These are phyloP conservation scores for Trichoderma atrobrunneum DNA, from an alignment of 2,329 filamentous ascomycete genomes.

Conservation along the genomic window DNA sequence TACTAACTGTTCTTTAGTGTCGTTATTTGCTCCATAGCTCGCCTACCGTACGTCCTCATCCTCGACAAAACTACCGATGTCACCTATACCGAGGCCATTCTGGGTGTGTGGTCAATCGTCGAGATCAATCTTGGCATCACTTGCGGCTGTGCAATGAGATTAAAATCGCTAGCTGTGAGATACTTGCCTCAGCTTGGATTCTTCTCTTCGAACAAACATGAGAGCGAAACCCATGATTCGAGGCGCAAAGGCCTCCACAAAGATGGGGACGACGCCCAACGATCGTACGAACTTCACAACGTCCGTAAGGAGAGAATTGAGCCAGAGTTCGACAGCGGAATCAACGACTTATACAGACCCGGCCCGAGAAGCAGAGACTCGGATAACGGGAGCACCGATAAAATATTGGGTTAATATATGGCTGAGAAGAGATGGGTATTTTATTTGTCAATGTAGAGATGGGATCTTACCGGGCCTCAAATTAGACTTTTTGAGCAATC, in stretches of 20 bases:
- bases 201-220: background rate
- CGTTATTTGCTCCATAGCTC: background rate
- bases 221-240: background rate
- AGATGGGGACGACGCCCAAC: background rate
- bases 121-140: background rate
- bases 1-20: background rate
- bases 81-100: background rate
- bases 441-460: background rate
- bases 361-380: background rate
- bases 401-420: background rate
- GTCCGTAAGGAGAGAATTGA: background rate
- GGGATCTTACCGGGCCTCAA: background rate
- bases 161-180: background rate
- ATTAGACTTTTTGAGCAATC: background rate
- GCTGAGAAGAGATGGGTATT: background rate
- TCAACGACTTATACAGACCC: background rate
- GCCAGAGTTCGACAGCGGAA: background rate
- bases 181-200: background rate
- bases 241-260: background rate
- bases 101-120: background rate
- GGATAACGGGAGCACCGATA: background rate
- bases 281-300: background rate
- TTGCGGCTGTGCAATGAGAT: background rate
- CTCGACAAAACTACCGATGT: background rate
- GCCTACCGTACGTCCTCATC: conserved; percentile 21